These are phyloP conservation scores for Fonsecaea multimorphosa DNA, from an alignment of 2,329 filamentous ascomycete genomes.

Conservation along the genomic window DNA sequence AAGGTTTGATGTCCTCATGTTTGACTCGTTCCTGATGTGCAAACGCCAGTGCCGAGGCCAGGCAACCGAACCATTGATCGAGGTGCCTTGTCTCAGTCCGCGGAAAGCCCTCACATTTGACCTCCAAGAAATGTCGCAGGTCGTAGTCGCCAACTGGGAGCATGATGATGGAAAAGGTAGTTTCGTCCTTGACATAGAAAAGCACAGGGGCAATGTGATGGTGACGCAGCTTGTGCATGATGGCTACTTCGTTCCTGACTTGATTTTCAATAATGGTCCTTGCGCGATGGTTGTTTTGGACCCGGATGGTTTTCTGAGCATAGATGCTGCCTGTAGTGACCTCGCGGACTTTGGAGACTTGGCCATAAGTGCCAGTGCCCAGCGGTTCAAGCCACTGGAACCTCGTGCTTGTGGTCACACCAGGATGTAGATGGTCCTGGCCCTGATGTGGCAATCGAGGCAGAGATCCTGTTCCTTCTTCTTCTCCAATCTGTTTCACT, in stretches of 20 bases:
- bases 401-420: neutral
- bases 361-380: slow-evolving; percentile 2
- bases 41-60: slow-evolving; percentile 4
- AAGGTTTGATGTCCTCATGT: slow-evolving; percentile 12
- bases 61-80: slow-evolving; percentile 8
- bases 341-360: slow-evolving; percentile 12
- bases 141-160: slow-evolving; percentile 6
- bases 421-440: neutral
- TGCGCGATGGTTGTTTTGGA: slow-evolving; percentile 1
- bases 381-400: slow-evolving; percentile 8
- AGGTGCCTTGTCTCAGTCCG: slow-evolving; percentile 3
- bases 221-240: slow-evolving; percentile 12
- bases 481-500: neutral
- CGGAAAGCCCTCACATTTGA: slow-evolving; percentile 5
- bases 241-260: neutral
- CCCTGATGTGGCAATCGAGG: neutral
- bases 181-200: slow-evolving; percentile 6
- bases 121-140: slow-evolving; percentile 10
- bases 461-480: neutral
- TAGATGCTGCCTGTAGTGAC: slow-evolving; percentile 5
- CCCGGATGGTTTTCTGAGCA: slow-evolving; percentile 10
- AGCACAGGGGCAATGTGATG: slow-evolving; percentile 7
- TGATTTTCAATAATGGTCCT: slow-evolving; percentile 3
- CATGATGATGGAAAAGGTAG: slow-evolving; percentile 7
- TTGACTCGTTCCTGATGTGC: slow-evolving; percentile 9